Evolutionary conservation across 352 stramenopile genomes (phyloP).

Genomic region (Pythium utonaiense): DNA sequence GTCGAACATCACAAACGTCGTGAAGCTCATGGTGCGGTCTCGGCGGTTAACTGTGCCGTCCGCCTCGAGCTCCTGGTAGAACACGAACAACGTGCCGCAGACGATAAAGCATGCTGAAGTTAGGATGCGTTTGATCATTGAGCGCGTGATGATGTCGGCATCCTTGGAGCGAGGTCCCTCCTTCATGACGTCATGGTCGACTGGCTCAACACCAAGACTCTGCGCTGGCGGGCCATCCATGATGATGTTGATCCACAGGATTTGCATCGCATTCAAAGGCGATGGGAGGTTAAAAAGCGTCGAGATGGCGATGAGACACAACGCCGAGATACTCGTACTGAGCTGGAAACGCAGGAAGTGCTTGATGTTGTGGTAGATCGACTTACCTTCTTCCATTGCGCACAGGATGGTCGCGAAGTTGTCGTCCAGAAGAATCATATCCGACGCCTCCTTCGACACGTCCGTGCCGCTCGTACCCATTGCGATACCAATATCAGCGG

Average conservation of each 20-base stretch:
- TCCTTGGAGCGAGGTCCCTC: conserved; percentile 79
- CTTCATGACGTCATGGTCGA: conserved; percentile 83
- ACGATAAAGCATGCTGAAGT: conserved; percentile 76
- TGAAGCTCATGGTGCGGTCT: conserved; percentile 98
- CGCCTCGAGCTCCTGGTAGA: conserved; percentile 77
- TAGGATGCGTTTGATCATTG: conserved; percentile 67
- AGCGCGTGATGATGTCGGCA: conserved; percentile 70
- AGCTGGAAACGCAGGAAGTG: conserved; percentile 97
- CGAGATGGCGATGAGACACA: conserved; percentile 77
- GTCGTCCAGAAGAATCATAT: conserved; percentile 98
- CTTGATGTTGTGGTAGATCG: conserved; percentile 96
- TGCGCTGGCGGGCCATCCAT: conserved; percentile 92
- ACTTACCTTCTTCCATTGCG: conserved; percentile 93
- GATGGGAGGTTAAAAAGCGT: conserved; percentile 61
- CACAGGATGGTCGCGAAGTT: conserved; percentile 96
- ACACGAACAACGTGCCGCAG: conserved; percentile 77
- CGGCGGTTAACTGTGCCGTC: conserved; percentile 90
- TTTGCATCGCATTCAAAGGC: conserved; percentile 94
- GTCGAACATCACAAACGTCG: conserved; percentile 98
- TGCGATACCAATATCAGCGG: conserved; percentile 94
- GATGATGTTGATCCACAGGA: conserved; percentile 98
- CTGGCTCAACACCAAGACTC: conserved; percentile 84
- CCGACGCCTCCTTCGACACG: conserved; percentile 97
- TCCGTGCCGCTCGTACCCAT: conserved; percentile 98
- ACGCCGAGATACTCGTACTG: conserved; percentile 93